Percentiles rank a stretch among this genome's conserved stretches.
Evolutionary conservation across 257 asterid genomes (phyloP).

Genomic region (Przewalskia tangutica): DNA sequence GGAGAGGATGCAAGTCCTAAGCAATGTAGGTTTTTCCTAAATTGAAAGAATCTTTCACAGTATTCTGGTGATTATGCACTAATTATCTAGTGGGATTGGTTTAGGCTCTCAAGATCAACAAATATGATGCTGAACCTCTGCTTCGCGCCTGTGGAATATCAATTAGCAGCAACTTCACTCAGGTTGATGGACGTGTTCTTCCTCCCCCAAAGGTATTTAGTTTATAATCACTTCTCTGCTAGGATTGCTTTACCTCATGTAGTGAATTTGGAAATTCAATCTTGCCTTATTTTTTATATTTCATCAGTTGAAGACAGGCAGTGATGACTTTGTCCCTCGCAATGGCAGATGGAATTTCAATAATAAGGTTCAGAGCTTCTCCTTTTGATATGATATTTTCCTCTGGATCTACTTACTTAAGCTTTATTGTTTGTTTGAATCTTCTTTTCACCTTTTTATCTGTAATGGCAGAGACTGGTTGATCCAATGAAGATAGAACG

Average conservation of each 20-base stretch:
- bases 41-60: background rate
- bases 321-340: slow-evolving; percentile 62
- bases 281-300: background rate
- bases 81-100: slow-evolving; percentile 6
- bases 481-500: slow-evolving; percentile 59
- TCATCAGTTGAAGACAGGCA: slow-evolving; percentile 72
- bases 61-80: background rate
- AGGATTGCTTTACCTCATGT: background rate
- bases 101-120: slow-evolving; percentile 70
- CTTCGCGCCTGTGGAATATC: slow-evolving; percentile 78
- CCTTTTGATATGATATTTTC: background rate
- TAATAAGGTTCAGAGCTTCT: slow-evolving; percentile 44
- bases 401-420: background rate
- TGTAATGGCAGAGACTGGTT: slow-evolving; percentile 41
- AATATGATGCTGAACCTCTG: slow-evolving; percentile 73
- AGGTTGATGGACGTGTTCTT: slow-evolving; percentile 80
- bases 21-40: slow-evolving; percentile 31
- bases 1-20: slow-evolving; percentile 65
- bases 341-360: slow-evolving; percentile 90
- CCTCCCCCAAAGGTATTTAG: slow-evolving; percentile 58
- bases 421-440: background rate
- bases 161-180: slow-evolving; percentile 49
- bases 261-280: background rate
- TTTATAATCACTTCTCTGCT: background rate
- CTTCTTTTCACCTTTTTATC: background rate